These are phyloP conservation scores for Cyclotella distinguenda DNA, from an alignment of 108 stramenopile genomes.

Conservation along the genomic window DNA sequence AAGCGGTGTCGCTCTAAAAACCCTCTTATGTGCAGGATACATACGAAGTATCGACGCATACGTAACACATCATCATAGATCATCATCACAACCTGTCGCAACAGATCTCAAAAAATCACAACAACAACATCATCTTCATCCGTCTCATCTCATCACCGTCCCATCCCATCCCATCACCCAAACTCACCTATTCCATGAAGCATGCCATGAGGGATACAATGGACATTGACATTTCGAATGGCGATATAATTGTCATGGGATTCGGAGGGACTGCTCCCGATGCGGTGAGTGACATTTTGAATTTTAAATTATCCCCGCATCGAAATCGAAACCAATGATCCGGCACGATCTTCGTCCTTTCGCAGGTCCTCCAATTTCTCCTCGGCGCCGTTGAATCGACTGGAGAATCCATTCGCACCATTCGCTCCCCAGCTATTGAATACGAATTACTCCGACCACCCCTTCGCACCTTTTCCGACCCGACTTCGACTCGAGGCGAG, in stretches of 20 bases:
- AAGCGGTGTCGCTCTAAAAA: too few relatives aligned
- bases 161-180: too few relatives aligned
- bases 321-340: not conserved
- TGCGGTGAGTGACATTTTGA: constrained; percentile 34
- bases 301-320: not conserved
- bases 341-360: not conserved
- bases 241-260: constrained; percentile 56
- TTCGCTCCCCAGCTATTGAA: constrained; percentile 61
- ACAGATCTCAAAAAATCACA: too few relatives aligned
- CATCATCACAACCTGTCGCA: too few relatives aligned
- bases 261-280: constrained; percentile 75
- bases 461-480: constrained; percentile 66
- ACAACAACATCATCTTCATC: too few relatives aligned
- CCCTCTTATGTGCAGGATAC: too few relatives aligned
- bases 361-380: constrained; percentile 66
- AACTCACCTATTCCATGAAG: too few relatives aligned
- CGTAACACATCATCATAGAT: too few relatives aligned
- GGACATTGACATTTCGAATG: constrained; percentile 5
- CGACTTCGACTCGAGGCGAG: constrained; percentile 4
- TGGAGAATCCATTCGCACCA: constrained; percentile 49
- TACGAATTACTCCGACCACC: constrained; percentile 69
- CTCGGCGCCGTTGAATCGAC: constrained; percentile 48
- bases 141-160: too few relatives aligned
- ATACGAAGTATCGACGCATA: too few relatives aligned
- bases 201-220: too few relatives aligned